Base-by-base conservation (phyloP, 202 grass and related monocot genomes). In the Setaria viridis region DNA sequence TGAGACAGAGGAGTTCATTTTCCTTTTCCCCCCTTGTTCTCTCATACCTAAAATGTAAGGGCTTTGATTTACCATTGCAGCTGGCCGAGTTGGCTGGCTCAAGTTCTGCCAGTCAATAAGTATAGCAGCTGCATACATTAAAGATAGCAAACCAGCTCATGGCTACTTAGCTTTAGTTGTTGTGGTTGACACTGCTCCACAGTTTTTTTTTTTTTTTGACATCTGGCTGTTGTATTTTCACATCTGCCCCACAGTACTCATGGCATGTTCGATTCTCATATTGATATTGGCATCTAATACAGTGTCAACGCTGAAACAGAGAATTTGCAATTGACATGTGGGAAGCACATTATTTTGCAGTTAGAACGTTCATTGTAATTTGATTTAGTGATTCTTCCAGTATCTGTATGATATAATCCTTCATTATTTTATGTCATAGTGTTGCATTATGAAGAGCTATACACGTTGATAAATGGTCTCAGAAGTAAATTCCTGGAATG, bases 71-170 rank as follows among this genome's bases (percentile, higher is more conserved):
- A 63, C 47, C 62, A 84, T 67, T 89, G 83, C 95, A 92, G 88
- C 91, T 98, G 93, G 91, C 91, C 93, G 91, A 95, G 91, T 88
- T 98, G 88, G n/a, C 86, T 98, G 72, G 83, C 81, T 80, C 2
- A 80, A 88, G 81, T 88, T 34, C 17, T 91, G 91, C 83, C 84
- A 86, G 90, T 77, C 72, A 81, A 83, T 87, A 98, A 98, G 87
- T 92, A 91, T 73, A 75, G 46, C 93, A 92, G 93, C 88, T 92
- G 84, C 93, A 76, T 62, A 92, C 34, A 98, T 37, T 37, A 80
- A 95, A 85, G 30, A 79, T 85, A 11, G 81, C 81, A 90, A 92
- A 93, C 86, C 89, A 92, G 88, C 80, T 95, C 85, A 73, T 87
- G 58, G 69, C 87, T 92, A 59, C 89, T 89, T 74, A 95, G 29